Evolutionary conservation across 176 grass and related monocot genomes (phyloP), one percentile per base, ranked within the genome.

Genomic region (Rhynchospora tenuis): DNA sequence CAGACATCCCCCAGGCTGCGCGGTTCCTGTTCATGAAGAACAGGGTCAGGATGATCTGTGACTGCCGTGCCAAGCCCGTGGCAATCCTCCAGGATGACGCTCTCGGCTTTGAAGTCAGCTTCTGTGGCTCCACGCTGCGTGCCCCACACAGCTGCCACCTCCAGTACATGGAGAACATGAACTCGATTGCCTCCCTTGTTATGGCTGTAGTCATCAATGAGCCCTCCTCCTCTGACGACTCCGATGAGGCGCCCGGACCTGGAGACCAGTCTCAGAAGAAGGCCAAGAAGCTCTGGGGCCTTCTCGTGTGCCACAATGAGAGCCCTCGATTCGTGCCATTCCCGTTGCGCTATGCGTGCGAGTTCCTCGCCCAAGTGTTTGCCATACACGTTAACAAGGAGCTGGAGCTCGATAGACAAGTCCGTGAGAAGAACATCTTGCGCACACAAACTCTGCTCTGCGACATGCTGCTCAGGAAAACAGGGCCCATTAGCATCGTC

Each of bases 121-220:
- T 98, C 63, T 98, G 95, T 31, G 95, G 95, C 56, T 98, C 95
- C 50, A 88, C 86, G 69, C 87, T 98, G 26, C 87, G 95, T 56
- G 92, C 92, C 45, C 89, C 92, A 24, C 95, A 98, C 59, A 91
- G 86, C 78, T 98, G 95, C 78, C 95, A 98, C 76, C 88, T 93
- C 73, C 92, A 95, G 84, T 98, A 98, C 63, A 98, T 98, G 95
- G 89, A 93, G 82, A 98, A 95, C 89, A 98, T 98, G 95, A 98
- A 91, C 61, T 93, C 95, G 0, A 91, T 98, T 44, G 95, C 95
- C 24, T 98, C 95, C 7, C 90, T 98, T 19, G 92, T 93, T 42
- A 98, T 98, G 95, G 92, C 90, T 15, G 90, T 98, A 56, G 92
- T 93, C 67, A 59, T 93, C 15, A 95, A 98, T 59, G 95, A 93